Base-by-base conservation (phyloP, 1,284 basidiomycete genomes). In the Puccinia sorghi region DNA sequence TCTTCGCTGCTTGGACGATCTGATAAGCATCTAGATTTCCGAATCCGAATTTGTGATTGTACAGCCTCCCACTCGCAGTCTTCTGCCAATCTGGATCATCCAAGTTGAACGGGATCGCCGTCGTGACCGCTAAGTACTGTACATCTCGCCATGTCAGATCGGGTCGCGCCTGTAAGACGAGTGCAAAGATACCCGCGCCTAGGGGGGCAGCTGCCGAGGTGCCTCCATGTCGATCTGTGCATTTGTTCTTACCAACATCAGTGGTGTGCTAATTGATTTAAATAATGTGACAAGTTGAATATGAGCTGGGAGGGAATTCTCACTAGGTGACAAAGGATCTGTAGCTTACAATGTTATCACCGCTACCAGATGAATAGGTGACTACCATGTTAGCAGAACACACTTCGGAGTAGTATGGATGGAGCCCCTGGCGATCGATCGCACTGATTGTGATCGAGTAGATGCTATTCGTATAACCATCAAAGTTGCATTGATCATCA, bases 401-500 rank as follows among this genome's bases (percentile, higher is more conserved):
- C 72, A 94, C 87, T 85, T 99, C 97, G 11, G 96, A 99, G 83
- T 99, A 99, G 84, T 92, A 94, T 7, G 97, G 97, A 84, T 97
- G 96, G 56, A 93, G 86, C 12, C 94, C 96, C 83, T 93, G 92
- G 83, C 92, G 89, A 83, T 99, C 96, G 79, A 97, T 88, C 0
- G 97, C 93, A 11, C 94, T 92, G 41, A 99, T 93, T 0, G 97
- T 99, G 75, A 99, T 90, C 6, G 92, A 94, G 86, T 94, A 98
- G 81, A 98, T 97, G 81, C 92, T 93, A 84, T 99, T 99, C 46
- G 97, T 99, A 85, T 99, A 99, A 7, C 97, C 97, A 82, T 99
- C 97, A 84, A 99, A 99, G 85, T 99, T 99, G 87, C 97, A 99
- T 86, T 99, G 97, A 84, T 99, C 97, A 43, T 92, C 93, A 72